Evolutionary conservation across 108 stramenopile species (phyloP).

Genomic region (Pseudonitzschia delicatissima): DNA sequence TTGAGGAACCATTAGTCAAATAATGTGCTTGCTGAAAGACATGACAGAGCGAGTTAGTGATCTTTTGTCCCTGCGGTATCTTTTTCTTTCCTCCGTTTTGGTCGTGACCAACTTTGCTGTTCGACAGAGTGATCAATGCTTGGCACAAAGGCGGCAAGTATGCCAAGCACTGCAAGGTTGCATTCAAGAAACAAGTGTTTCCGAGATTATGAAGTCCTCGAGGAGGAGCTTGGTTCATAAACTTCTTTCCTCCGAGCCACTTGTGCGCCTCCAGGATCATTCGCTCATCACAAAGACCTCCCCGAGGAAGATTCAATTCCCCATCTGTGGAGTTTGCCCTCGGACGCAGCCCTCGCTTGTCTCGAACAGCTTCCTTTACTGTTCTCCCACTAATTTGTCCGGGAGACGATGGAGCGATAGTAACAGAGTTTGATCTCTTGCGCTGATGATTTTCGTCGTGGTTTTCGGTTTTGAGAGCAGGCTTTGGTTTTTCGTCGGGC

Average conservation of each 20-base stretch:
- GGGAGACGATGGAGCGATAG: background rate
- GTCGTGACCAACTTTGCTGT: slow-evolving; percentile 20
- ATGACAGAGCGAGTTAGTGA: slow-evolving; percentile 48
- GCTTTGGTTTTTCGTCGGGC: background rate
- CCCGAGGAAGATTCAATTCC: slow-evolving; percentile 70
- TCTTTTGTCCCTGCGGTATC: slow-evolving; percentile 49
- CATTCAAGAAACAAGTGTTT: slow-evolving; percentile 97
- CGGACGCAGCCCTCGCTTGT: slow-evolving; percentile 68
- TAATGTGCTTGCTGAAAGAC: slow-evolving; percentile 62
- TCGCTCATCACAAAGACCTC: slow-evolving; percentile 82
- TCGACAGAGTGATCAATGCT: slow-evolving; percentile 48
- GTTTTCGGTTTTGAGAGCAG: background rate
- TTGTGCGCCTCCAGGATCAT: slow-evolving; percentile 51
- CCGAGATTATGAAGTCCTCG: slow-evolving; percentile 89
- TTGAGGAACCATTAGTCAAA: background rate
- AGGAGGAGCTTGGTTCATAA: slow-evolving; percentile 40
- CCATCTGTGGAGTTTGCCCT: slow-evolving; percentile 78
- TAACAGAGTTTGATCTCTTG: slow-evolving; percentile 6
- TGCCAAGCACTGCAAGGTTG: slow-evolving; percentile 89
- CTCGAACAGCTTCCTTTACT: slow-evolving; percentile 71
- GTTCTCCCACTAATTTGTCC: slow-evolving; percentile 49
- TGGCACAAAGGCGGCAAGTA: slow-evolving; percentile 89
- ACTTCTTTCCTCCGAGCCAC: slow-evolving; percentile 40
- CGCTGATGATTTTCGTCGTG: background rate
- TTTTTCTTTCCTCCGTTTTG: slow-evolving; percentile 22